Evolutionary conservation across 1,139 yeast genomes (phyloP), one percentile per base, ranked within the genome.

Genomic region (Meyerozyma athensensis): DNA sequence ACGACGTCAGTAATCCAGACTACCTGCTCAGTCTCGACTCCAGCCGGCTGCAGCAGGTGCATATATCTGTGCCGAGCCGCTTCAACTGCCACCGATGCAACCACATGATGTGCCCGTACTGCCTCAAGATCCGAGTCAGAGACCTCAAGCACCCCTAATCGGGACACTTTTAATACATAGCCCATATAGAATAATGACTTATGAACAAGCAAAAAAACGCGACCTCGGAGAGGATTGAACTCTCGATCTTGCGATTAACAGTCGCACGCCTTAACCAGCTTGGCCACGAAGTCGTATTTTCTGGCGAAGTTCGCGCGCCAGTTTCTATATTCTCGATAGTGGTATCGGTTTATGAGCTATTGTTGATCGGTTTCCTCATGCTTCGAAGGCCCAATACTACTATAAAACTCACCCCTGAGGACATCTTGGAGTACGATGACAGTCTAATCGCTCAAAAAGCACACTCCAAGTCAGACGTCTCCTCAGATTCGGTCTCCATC

Each of bases 371-470:
- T 14, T 18, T 7, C 18, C 21, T 17, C 12, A 80, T 80, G 86
- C 63, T 81, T 38, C 61, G 86, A 55, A 63, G 86, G 43, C 80
- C 74, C 5, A 81, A 86, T 2, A 81, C 87, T 0, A 68, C 78
- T 1, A 80, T 81, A 39, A 70, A 69, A 43, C 69, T 81, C 37
- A 79, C 84, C 0, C 82, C 83, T 1, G 86, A 79, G 43, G 87
- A 81, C 44, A 70, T 81, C 2, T 61, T 74, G 43, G 80, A 72
- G 38, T 80, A 77, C 45, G 86, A 81, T 43, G 84, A 79, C 40
- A 44, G 45, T 17, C 33, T 39, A 19, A 38, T 20, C 10, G 10
- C 20, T 28, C 8, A n/a, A 12, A 4, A 4, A 7, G 18, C n/a
- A 9, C 10, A 14, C 18, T 16, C 32, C 19, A 17, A 16, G 19